Base-by-base conservation (phyloP, 768 basidiomycete species). In the Xerocomellus intermedius region DNA sequence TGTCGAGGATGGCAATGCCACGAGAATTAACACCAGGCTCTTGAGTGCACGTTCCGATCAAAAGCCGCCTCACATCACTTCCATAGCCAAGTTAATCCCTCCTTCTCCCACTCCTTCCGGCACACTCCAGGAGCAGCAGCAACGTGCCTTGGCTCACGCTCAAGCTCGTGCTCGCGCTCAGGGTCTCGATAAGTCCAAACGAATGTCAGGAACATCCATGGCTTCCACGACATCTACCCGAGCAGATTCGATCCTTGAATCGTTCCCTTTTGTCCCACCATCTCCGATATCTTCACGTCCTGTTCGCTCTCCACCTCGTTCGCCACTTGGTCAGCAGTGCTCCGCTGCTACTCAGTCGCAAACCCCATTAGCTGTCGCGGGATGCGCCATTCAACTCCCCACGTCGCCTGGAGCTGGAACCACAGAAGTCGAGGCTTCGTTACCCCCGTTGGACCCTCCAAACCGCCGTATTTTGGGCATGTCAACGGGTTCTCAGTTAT, bases 231-330 rank as follows among this genome's bases (percentile, higher is more conserved):
- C 86, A 14, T 87, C 87, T 10, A 86, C 86, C 3, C 81, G 82
- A 46, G 88, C 89, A 26, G 90, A 93, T 66, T 92, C 90, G 4
- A 90, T 93, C 60, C 78, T 93, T 26, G 91, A 91, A 70, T 86
- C 83, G 14, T 94, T 94, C 78, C 89, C 89, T 35, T 92, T 94
- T 67, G 90, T 94, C 9, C 91, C 91, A 22, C 91, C 91, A 1
- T 91, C 90, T 8, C 91, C 91, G 7, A 91, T 93, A 55, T 91
- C 89, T n/a, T 83, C 89, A 60, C 78, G 86, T 50, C 90, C 89
- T 10, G 74, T 84, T 62, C 78, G 89, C 57, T 84, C 87, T 4
- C 88, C 88, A 6, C 86, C 87, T 36, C 83, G 84, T 53, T 91
- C 89, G 10, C 89, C 90, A 8, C 74, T 88, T 19, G 77, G 73